These are phyloP conservation scores for Penicillium sp. DNA, from an alignment of 2,329 filamentous ascomycete species.

Conservation along the genomic window DNA sequence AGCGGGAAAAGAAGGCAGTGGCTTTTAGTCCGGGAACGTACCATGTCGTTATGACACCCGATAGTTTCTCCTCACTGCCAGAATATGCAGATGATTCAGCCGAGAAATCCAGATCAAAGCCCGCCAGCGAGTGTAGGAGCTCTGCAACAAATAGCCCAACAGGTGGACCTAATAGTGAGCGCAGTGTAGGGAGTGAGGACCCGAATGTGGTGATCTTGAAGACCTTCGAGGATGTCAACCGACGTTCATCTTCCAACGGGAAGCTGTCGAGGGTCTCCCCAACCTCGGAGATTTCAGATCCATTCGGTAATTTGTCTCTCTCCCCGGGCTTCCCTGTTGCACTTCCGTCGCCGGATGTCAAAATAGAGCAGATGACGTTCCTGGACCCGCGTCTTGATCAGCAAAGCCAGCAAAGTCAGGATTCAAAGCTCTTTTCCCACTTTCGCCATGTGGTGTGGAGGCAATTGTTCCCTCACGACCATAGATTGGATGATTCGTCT, in stretches of 20 bases:
- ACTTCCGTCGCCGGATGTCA: slow-evolving; percentile 23
- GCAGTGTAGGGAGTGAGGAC: slow-evolving; percentile 32
- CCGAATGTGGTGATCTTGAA: slow-evolving; percentile 51
- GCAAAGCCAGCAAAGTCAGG: slow-evolving; percentile 27
- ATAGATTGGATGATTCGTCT: slow-evolving; percentile 19
- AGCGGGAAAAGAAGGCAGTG: slow-evolving; percentile 56
- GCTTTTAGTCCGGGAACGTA: slow-evolving; percentile 52
- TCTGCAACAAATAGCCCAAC: slow-evolving; percentile 30
- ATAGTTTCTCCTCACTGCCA: slow-evolving; percentile 51
- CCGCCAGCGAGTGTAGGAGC: slow-evolving; percentile 23
- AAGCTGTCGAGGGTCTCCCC: slow-evolving; percentile 34
- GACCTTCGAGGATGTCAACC: slow-evolving; percentile 48
- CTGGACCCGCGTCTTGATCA: slow-evolving; percentile 22
- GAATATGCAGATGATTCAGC: slow-evolving; percentile 46
- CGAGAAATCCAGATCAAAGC: slow-evolving; percentile 26
- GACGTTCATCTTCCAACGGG: slow-evolving; percentile 32
- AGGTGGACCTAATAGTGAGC: slow-evolving; percentile 25
- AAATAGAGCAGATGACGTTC: slow-evolving; percentile 21
- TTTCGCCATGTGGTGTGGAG: slow-evolving; percentile 43
- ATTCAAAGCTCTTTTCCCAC: slow-evolving; percentile 37
- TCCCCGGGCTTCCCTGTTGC: slow-evolving; percentile 27
- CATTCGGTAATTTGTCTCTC: slow-evolving; percentile 26
- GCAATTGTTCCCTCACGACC: slow-evolving; percentile 36
- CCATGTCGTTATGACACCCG: slow-evolving; percentile 53
- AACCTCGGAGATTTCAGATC: slow-evolving; percentile 33